Evolutionary conservation across 345 rosid genomes (phyloP).

Genomic region (Barbarea vulgaris): DNA sequence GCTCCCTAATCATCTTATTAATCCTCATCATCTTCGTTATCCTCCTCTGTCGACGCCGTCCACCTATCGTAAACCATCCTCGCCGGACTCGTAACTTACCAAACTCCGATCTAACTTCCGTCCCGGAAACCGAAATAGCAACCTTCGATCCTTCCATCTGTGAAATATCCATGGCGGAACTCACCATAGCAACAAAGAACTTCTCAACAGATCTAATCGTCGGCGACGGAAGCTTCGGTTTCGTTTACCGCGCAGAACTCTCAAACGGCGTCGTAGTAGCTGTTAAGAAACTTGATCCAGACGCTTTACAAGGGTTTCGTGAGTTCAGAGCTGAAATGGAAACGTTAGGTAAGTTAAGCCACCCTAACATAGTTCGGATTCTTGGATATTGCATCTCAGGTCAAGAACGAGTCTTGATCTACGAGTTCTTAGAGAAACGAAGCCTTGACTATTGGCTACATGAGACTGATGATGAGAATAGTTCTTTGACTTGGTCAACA

Average conservation of each 20-base stretch:
- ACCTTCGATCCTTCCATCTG: constrained; percentile 60
- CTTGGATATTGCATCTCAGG: constrained; percentile 78
- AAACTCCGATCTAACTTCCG: constrained; percentile 33
- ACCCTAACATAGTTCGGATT: constrained; percentile 68
- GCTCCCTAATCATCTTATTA: constrained; percentile 38
- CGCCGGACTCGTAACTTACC: constrained; percentile 8
- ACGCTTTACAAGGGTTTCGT: constrained; percentile 86
- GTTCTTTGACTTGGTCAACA: constrained; percentile 58
- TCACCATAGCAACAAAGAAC: constrained; percentile 56
- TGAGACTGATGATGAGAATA: constrained; percentile 24
- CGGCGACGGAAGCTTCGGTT: constrained; percentile 95
- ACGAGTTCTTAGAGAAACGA: constrained; percentile 73
- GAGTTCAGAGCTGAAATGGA: constrained; percentile 94
- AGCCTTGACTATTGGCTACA: constrained; percentile 84
- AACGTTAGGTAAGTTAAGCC: constrained; percentile 64
- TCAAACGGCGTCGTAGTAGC: constrained; percentile 66
- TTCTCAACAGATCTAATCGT: constrained; percentile 71
- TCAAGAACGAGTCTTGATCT: constrained; percentile 65
- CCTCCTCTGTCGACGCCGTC: constrained; percentile 39
- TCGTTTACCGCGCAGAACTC: constrained; percentile 70
- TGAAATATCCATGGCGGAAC: constrained; percentile 70
- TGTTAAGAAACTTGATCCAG: constrained; percentile 71
- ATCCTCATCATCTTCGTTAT: constrained; percentile 37
- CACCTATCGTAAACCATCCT: constrained; percentile 4
- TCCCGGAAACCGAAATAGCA: constrained; percentile 47